Percentiles rank a stretch among this genome's conserved stretches.
Conservation (phyloP, 192 early-diverging fungal species). For the Coemansia asiatica region DNA sequence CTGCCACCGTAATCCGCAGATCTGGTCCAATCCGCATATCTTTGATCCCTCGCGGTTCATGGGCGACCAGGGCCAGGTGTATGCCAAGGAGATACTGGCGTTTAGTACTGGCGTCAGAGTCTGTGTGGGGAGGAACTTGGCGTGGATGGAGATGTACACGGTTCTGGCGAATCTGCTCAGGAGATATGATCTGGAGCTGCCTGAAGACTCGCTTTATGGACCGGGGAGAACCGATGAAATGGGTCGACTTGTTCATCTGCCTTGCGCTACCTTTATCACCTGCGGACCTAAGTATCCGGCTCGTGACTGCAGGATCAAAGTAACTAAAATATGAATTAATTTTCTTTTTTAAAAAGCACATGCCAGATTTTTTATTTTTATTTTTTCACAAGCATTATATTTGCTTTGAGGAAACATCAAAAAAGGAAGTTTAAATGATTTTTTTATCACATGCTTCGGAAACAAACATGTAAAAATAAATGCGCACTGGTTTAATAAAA, state of each 20-base stretch:
- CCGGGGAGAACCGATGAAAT: neutral
- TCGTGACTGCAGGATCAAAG: constrained; percentile 20
- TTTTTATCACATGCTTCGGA: too few species aligned
- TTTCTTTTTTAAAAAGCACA: neutral
- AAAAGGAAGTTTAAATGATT: too few species aligned
- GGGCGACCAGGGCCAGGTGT: constrained; percentile 10
- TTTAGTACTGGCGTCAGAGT: constrained; percentile 43
- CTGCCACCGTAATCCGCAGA: constrained; percentile 23
- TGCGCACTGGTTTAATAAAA: too few species aligned
- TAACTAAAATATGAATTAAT: neutral
- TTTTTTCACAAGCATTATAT: too few species aligned
- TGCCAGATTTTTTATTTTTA: neutral
- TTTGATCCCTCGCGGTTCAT: constrained; percentile 49
- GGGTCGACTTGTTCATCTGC: constrained; percentile 18
- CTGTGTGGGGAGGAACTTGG: constrained; percentile 47
- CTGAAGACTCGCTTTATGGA: constrained; percentile 24
- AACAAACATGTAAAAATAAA: too few species aligned
- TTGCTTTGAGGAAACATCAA: too few species aligned
- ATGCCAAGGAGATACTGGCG: constrained; percentile 20
- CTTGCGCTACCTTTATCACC: constrained; percentile 18
- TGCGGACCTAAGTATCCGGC: constrained; percentile 22
- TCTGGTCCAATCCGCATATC: constrained; percentile 18
- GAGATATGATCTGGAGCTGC: constrained; percentile 26
- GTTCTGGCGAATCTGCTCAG: constrained; percentile 46
- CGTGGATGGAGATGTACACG: constrained; percentile 40